Evolutionary conservation across 352 stramenopile genomes (phyloP), one percentile per base, ranked within the genome.

Genomic region (Phytopythium delawarense): DNA sequence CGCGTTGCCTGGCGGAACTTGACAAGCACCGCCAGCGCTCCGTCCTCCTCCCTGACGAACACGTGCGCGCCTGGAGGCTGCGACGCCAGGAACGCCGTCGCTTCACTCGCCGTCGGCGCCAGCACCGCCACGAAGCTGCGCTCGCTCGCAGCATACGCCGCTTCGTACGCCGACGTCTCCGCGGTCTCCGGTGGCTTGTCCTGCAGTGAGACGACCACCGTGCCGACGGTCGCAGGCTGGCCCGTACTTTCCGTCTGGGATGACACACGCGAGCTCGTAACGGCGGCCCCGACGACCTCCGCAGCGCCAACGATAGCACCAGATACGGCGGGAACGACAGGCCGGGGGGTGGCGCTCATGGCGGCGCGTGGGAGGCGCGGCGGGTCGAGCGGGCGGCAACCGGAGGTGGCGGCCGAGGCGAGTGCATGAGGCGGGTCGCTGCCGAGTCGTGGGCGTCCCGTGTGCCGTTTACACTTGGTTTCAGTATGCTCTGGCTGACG

Each of bases 1-100:
- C 81, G 72, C 40, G 86, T 67, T 0, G 75, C 70, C 57, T 71
- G 68, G 5, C 68, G 70, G 48, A 90, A 88, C 42, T 90, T 90
- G 23, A 90, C 35, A 37, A 78, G 83, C n/a, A 87, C 67, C 9
- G 61, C 59, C 12, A 90, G 69, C 2, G 70, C 63, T 0, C 70
- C 62, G 53, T 83, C 74, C 40, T 74, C 65, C 30, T 86, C 69
- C 13, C 71, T 75, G 2, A 78, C 75, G 6, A 90, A 48, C 15
- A 88, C 21, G 49, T 76, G 84, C 21, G 78, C 76, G 0, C 75
- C 77, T 30, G 81, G 48, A 2, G 76, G 81, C 51, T 85, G 81
- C 23, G 65, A 74, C 0, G 54, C 48, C 8, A 90, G 64, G 16
- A 67, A 86, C 44, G 71, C 58, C 48, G 79, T 66, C 6, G 78